phyloP scores from a whole-genome alignment of 1,284 basidiomycete genomes.

The Albatrellus sp. region DNA sequence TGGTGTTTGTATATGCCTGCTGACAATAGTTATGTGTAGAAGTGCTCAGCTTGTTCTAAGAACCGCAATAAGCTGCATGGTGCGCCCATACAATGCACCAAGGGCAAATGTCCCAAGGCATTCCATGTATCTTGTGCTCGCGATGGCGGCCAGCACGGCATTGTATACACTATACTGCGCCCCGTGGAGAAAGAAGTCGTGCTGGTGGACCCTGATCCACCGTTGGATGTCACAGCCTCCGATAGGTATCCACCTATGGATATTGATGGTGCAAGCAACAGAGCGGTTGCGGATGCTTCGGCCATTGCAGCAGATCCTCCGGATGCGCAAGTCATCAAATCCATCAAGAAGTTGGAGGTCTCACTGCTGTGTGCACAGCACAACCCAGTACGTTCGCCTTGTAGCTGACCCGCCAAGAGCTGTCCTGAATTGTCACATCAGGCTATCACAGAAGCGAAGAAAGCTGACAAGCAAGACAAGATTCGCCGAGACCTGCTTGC shows the following conservation, averaged over 20 bases:
- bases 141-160: conserved; percentile 35
- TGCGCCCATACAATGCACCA: conserved; percentile 88
- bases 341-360: conserved; percentile 58
- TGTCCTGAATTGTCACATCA: conserved; percentile 17
- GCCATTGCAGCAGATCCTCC: conserved; percentile 6
- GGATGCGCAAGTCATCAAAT: conserved; percentile 39
- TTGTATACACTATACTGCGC: conserved; percentile 48
- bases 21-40: conserved; percentile 33
- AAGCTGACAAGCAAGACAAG: conserved; percentile 54
- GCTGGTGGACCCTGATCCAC: conserved; percentile 26
- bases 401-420: background rate
- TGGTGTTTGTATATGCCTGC: background rate
- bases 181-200: conserved; percentile 73
- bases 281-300: conserved; percentile 11
- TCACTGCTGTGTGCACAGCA: conserved; percentile 71
- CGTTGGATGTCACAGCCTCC: background rate
- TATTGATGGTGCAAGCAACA: background rate
- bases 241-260: background rate
- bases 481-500: conserved; percentile 54
- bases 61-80: conserved; percentile 61
- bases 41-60: conserved; percentile 77
- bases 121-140: conserved; percentile 89
- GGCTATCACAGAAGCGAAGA: conserved; percentile 62
- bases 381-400: conserved; percentile 55
- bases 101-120: conserved; percentile 86